A percentile compares a stretch with the other conserved stretches of the same genome.
These are phyloP conservation scores for Erysiphe pulchra DNA, from an alignment of 2,329 filamentous ascomycete species.

Conservation along the genomic window DNA sequence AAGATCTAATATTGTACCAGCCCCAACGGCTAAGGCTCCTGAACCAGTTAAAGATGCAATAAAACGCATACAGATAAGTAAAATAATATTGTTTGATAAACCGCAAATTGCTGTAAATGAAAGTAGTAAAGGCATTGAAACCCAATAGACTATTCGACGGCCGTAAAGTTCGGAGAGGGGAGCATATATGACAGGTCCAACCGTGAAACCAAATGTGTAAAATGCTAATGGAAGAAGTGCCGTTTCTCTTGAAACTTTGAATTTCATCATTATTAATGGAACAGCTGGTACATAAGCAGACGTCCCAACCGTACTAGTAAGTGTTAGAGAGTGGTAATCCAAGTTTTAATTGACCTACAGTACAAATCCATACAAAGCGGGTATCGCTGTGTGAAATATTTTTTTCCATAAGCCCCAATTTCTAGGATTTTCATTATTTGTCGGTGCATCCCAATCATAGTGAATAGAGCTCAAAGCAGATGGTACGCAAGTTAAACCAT, in stretches of 20 bases:
- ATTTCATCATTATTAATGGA: slow-evolving; percentile 23
- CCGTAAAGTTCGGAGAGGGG: slow-evolving; percentile 38
- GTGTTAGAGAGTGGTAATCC: slow-evolving; percentile 1
- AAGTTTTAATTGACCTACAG: slow-evolving; percentile 4
- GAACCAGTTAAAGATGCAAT: slow-evolving; percentile 35
- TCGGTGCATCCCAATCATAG: slow-evolving; percentile 7
- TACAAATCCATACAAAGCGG: slow-evolving; percentile 8
- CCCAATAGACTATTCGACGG: slow-evolving; percentile 31
- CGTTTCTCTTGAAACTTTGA: slow-evolving; percentile 25
- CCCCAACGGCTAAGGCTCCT: slow-evolving; percentile 8
- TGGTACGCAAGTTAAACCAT: not conserved
- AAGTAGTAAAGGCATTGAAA: slow-evolving; percentile 28
- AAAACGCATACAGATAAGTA: slow-evolving; percentile 39
- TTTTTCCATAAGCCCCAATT: slow-evolving; percentile 8
- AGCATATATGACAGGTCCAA: slow-evolving; percentile 40
- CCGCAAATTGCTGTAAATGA: slow-evolving; percentile 34
- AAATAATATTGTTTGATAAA: slow-evolving; percentile 28
- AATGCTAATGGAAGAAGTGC: slow-evolving; percentile 32
- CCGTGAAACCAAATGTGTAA: slow-evolving; percentile 31
- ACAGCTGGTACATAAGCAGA: slow-evolving; percentile 23
- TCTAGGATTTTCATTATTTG: slow-evolving; percentile 6
- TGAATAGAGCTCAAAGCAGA: not conserved
- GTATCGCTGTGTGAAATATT: slow-evolving; percentile 7
- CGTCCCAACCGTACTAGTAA: slow-evolving; percentile 8
- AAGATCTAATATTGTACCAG: slow-evolving; percentile 21